Percentiles rank a stretch among this genome's conserved stretches.
These are phyloP conservation scores for Begonia loranthoides DNA, from an alignment of 306 rosid genomes.

Conservation along the genomic window DNA sequence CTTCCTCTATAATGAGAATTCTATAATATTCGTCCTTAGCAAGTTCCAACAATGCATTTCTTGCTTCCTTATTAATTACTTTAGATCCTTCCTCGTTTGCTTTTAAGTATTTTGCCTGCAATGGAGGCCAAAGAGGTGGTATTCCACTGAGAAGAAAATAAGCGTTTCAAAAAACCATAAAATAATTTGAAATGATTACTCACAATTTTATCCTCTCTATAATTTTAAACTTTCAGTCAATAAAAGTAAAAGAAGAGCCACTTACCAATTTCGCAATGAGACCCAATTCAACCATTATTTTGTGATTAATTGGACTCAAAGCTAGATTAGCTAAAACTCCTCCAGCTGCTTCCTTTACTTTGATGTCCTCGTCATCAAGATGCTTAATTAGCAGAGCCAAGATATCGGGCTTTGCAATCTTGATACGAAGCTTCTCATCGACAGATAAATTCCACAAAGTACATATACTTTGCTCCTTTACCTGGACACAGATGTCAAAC, in stretches of 20 bases:
- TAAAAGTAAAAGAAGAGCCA: neutral
- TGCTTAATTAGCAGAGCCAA: slow-evolving; percentile 47
- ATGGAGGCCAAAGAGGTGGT: slow-evolving; percentile 7
- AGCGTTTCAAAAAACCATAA: too few species aligned
- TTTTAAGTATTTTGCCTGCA: slow-evolving; percentile 52
- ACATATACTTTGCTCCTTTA: slow-evolving; percentile 68
- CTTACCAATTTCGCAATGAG: slow-evolving; percentile 68
- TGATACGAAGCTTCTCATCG: slow-evolving; percentile 55
- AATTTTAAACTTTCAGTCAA: neutral
- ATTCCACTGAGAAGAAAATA: too few species aligned
- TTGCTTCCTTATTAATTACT: slow-evolving; percentile 65
- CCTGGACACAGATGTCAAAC: slow-evolving; percentile 30
- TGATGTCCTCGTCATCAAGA: slow-evolving; percentile 58
- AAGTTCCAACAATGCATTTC: slow-evolving; percentile 66
- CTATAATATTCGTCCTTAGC: slow-evolving; percentile 51
- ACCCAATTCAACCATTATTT: slow-evolving; percentile 69
- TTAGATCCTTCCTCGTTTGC: slow-evolving; percentile 36
- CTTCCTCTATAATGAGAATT: slow-evolving; percentile 82
- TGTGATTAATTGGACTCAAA: slow-evolving; percentile 41
- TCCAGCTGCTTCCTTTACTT: slow-evolving; percentile 74
- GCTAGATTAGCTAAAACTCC: slow-evolving; percentile 80
- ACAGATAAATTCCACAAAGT: slow-evolving; percentile 73
- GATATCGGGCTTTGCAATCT: slow-evolving; percentile 38
- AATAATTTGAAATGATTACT: too few species aligned
- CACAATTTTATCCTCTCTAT: neutral